These are phyloP conservation scores for Dioszegia aurantiaca DNA, from an alignment of 768 basidiomycete genomes.

Conservation along the genomic window DNA sequence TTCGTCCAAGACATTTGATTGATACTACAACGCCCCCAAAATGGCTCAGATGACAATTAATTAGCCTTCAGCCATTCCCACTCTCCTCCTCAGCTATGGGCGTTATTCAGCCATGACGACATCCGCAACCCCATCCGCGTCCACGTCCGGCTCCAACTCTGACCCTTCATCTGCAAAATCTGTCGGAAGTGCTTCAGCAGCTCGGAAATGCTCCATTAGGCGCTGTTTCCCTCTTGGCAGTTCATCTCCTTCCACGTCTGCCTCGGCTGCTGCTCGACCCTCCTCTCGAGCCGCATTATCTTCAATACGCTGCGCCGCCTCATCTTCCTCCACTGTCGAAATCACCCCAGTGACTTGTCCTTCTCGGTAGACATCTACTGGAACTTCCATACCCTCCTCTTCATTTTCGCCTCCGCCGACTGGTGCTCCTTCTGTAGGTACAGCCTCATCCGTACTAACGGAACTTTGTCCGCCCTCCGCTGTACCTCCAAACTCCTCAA, in stretches of 20 bases:
- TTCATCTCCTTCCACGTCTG: too few relatives aligned
- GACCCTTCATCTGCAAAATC: not conserved
- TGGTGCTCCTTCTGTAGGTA: not conserved
- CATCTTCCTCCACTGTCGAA: conserved; percentile 17
- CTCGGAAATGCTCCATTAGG: not conserved
- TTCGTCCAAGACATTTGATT: not conserved
- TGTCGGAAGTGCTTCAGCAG: not conserved
- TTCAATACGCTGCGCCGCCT: conserved; percentile 19
- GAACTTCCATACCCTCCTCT: conserved; percentile 10
- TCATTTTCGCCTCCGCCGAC: not conserved
- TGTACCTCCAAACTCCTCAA: not conserved
- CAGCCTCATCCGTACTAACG: not conserved
- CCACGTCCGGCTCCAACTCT: not conserved
- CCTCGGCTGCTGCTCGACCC: not conserved
- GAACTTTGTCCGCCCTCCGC: not conserved
- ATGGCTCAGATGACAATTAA: too few relatives aligned
- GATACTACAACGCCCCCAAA: too few relatives aligned
- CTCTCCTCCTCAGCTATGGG: too few relatives aligned
- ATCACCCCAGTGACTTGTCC: conserved; percentile 23
- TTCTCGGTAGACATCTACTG: conserved; percentile 31
- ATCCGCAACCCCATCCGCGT: conserved; percentile 1
- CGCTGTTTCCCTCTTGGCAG: too few relatives aligned
- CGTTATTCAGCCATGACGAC: conserved; percentile 5
- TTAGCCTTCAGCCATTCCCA: too few relatives aligned
- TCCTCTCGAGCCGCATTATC: not conserved